Conservation (phyloP, 345 rosid genomes). For the Salix arbutifolia region DNA sequence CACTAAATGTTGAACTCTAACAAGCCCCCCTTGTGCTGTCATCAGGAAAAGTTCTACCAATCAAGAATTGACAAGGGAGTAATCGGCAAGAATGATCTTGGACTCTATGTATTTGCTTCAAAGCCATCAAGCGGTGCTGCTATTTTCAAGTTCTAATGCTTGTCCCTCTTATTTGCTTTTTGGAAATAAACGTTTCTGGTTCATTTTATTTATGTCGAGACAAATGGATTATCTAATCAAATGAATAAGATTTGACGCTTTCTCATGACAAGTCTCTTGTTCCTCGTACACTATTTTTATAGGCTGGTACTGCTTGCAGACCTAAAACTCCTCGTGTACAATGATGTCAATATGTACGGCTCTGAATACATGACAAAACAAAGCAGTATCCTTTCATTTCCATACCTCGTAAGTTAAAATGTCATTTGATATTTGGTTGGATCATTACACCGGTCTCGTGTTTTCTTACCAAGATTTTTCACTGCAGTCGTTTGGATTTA, state of each 20-base stretch:
- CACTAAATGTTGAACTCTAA: background rate
- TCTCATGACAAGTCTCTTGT: background rate
- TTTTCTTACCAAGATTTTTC: too few species aligned
- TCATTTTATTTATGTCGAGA: background rate
- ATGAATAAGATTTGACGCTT: background rate
- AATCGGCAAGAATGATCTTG: conserved; percentile 63
- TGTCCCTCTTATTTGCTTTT: background rate
- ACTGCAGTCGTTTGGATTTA: background rate
- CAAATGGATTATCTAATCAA: background rate
- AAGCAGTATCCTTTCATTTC: background rate
- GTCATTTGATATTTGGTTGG: background rate
- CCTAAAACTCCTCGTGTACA: background rate
- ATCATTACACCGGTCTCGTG: background rate
- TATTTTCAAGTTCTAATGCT: conserved; percentile 58
- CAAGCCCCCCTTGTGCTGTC: background rate
- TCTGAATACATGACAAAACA: background rate
- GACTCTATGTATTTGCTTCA: conserved; percentile 87
- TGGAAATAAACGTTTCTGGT: background rate
- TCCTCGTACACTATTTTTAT: background rate
- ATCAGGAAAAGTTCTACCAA: conserved; percentile 76
- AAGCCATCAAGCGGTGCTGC: conserved; percentile 99
- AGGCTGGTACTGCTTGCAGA: background rate
- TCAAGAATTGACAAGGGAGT: conserved; percentile 69
- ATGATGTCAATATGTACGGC: background rate
- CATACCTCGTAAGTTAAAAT: background rate